These are phyloP conservation scores for Rhizophora mangle DNA, from an alignment of 345 rosid genomes.

Conservation along the genomic window DNA sequence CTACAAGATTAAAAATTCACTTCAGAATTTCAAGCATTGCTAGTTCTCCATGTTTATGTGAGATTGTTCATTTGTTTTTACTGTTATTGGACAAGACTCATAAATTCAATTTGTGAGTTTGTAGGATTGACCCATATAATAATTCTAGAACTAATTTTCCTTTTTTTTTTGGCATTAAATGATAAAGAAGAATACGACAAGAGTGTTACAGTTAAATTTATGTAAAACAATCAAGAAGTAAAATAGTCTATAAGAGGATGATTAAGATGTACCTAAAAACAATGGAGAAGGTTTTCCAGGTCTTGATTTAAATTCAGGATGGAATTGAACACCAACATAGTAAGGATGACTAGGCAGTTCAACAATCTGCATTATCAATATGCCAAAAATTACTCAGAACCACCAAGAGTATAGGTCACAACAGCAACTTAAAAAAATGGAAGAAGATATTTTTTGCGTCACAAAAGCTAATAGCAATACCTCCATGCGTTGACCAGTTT, in stretches of 20 bases:
- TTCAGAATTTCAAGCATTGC: no score
- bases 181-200: background rate
- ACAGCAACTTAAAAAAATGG: no score
- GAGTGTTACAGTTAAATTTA: background rate
- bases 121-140: no score
- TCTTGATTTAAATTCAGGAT: constrained; percentile 94
- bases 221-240: background rate
- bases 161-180: no score
- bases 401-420: background rate
- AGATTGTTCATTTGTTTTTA: no score
- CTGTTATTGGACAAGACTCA: no score
- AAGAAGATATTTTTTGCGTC: no score
- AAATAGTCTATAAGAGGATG: background rate
- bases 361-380: constrained; percentile 15
- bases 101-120: no score
- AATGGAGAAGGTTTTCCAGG: constrained; percentile 89
- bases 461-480: constrained; percentile 24
- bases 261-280: constrained; percentile 56
- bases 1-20: no score
- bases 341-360: constrained; percentile 30
- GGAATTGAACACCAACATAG: constrained; percentile 62
- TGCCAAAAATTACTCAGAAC: constrained; percentile 3
- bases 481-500: constrained; percentile 85
- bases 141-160: no score
- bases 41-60: no score